A percentile compares a stretch with the other conserved stretches of the same genome.
Evolutionary conservation across 805 yeast species (phyloP).

Genomic region (Kuraishia hungarica): DNA sequence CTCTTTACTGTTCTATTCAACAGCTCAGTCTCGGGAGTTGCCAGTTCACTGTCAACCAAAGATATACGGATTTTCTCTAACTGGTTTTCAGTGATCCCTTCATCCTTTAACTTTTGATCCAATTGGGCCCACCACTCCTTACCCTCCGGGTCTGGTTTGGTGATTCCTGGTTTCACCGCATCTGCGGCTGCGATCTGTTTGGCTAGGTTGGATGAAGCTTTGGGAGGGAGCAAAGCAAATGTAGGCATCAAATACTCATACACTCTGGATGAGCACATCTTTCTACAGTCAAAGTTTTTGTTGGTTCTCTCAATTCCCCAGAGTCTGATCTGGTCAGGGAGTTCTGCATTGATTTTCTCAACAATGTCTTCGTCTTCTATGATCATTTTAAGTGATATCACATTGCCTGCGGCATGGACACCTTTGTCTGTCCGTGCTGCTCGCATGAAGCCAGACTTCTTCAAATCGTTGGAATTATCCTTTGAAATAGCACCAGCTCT

Average conservation of each 20-base stretch:
- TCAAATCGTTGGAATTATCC: slow-evolving; percentile 82
- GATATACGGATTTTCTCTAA: slow-evolving; percentile 26
- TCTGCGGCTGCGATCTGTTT: slow-evolving; percentile 48
- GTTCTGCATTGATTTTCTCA: slow-evolving; percentile 57
- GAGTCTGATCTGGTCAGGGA: slow-evolving; percentile 83
- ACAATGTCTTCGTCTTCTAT: slow-evolving; percentile 73
- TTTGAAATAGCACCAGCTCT: slow-evolving; percentile 83
- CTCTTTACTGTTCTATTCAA: slow-evolving; percentile 45
- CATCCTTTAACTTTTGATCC: slow-evolving; percentile 23
- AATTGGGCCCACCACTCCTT: slow-evolving; percentile 62
- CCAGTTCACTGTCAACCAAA: slow-evolving; percentile 23
- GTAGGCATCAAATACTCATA: slow-evolving; percentile 94
- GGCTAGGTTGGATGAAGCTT: slow-evolving; percentile 61
- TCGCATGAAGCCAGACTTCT: slow-evolving; percentile 80
- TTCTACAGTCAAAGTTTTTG: slow-evolving; percentile 88
- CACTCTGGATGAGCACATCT: slow-evolving; percentile 91
- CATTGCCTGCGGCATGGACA: slow-evolving; percentile 96
- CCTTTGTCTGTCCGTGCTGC: slow-evolving; percentile 92
- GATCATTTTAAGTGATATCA: slow-evolving; percentile 74
- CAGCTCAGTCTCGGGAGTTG: slow-evolving; percentile 24
- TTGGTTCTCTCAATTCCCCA: slow-evolving; percentile 92
- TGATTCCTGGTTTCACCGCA: slow-evolving; percentile 45
- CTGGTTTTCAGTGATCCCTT: slow-evolving; percentile 32
- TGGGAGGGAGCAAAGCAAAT: slow-evolving; percentile 85
- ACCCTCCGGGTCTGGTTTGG: slow-evolving; percentile 62